Base-by-base conservation (phyloP, 345 rosid genomes). In the Melaleuca alternifolia region DNA sequence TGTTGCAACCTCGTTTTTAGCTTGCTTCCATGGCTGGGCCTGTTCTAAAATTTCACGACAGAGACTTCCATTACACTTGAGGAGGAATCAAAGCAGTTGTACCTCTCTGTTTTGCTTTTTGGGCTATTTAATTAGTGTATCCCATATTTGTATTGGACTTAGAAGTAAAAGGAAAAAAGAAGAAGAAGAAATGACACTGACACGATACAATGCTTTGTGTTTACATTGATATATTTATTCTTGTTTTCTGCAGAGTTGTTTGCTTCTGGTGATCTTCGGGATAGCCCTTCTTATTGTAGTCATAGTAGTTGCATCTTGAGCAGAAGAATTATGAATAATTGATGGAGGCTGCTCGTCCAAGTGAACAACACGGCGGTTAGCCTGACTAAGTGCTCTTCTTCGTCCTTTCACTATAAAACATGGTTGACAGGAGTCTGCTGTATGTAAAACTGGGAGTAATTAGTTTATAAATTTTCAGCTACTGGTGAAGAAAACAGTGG, bases 201-300 rank as follows among this genome's bases (percentile, higher is more conserved):
- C 23, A 65, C 77, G 15, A 16, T 85, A 21, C 86, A 23, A 44
- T 24, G 54, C 54, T 57, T 62, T 56, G n/a, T 54, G 46, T 24
- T n/a, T 28, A 56, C n/a, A 28, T 28, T 48, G 76, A 10, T 10
- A 30, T 28, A 20, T 6, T 75, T 11, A 3, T 12, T 75, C 44
- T 82, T 83, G 21, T 84, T 52, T 51, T 33, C 20, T 88, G 91
- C 94, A 97, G 99, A 54, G 91, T 71, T 97, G 99, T 88, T 92
- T 97, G 94, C 95, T 97, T 62, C 85, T 96, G 94, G 97, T 97
- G 92, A 97, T 97, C 87, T 94, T 96, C 16, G 97, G 97, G 85
- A 92, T 95, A 11, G 93, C 92, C 88, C 93, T 97, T 57, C 96
- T 96, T 90, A 95, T 95, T 11, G 94, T 97, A 88, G 89, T 96